Percentiles rank a stretch among this genome's conserved stretches.
phyloP scores from a whole-genome alignment of 768 basidiomycete genomes.

The Calvatia gigantea region DNA sequence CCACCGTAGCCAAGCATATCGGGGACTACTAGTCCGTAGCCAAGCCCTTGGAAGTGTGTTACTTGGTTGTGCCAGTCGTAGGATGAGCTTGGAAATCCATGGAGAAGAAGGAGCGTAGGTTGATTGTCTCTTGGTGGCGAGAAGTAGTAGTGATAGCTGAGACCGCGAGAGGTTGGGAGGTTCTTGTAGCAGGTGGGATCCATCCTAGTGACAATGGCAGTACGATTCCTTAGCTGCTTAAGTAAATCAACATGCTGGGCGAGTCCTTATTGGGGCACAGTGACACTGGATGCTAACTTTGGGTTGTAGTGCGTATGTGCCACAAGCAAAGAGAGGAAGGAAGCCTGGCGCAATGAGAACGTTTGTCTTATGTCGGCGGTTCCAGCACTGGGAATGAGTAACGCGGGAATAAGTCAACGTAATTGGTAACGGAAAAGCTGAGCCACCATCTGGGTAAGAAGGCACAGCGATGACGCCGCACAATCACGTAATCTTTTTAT shows the following conservation, averaged over 20 bases:
- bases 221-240: not conserved
- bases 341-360: not conserved
- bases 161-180: constrained; percentile 25
- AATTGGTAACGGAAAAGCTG: not conserved
- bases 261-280: not conserved
- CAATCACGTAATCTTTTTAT: not conserved
- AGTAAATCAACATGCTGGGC: too few relatives aligned
- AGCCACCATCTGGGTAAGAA: constrained; percentile 6
- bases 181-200: constrained; percentile 24
- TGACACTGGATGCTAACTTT: not conserved
- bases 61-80: constrained; percentile 39
- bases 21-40: constrained; percentile 45
- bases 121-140: constrained; percentile 22
- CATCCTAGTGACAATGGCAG: constrained; percentile 7
- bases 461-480: constrained; percentile 8
- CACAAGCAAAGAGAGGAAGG: too few relatives aligned
- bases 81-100: constrained; percentile 43
- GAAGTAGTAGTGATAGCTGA: constrained; percentile 36
- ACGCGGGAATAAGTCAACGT: not conserved
- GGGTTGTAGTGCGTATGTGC: not conserved
- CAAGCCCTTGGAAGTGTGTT: constrained; percentile 30
- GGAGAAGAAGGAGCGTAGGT: constrained; percentile 37
- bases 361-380: too few relatives aligned
- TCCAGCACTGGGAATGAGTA: too few relatives aligned
- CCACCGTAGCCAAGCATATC: constrained; percentile 53